Percentiles rank a stretch among this genome's conserved stretches.
Conservation (phyloP, 768 basidiomycete genomes). For the Russula earlei region DNA sequence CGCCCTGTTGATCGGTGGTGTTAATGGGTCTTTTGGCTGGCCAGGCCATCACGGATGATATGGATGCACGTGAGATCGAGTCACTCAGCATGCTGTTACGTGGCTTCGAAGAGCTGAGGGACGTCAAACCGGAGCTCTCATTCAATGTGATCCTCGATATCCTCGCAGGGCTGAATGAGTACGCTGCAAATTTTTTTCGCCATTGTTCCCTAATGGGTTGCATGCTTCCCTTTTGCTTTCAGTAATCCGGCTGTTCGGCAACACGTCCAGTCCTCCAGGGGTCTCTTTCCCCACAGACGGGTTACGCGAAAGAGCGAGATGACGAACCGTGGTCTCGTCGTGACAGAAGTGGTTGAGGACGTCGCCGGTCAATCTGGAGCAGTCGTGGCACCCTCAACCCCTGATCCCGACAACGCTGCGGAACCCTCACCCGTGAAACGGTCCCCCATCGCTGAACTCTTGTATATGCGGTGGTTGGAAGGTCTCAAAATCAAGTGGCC, state of each 20-base stretch:
- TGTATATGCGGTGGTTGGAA: slow-evolving; percentile 97
- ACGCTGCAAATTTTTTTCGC: slow-evolving; percentile 26
- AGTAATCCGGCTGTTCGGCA: slow-evolving; percentile 75
- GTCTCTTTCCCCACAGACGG: slow-evolving; percentile 73
- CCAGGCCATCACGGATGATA: slow-evolving; percentile 70
- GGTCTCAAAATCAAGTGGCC: slow-evolving; percentile 90
- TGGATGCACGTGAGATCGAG: slow-evolving; percentile 83
- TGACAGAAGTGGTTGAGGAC: slow-evolving; percentile 74
- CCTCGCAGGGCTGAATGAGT: slow-evolving; percentile 87
- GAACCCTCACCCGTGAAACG: slow-evolving; percentile 36
- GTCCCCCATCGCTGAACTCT: slow-evolving; percentile 88
- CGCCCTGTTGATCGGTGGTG: background rate
- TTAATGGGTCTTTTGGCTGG: too few species aligned
- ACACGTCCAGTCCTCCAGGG: slow-evolving; percentile 72
- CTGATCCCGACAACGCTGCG: slow-evolving; percentile 26
- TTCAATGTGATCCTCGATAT: slow-evolving; percentile 87
- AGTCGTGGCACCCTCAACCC: slow-evolving; percentile 29
- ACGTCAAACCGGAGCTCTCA: slow-evolving; percentile 74
- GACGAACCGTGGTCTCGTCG: slow-evolving; percentile 75
- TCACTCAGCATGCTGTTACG: slow-evolving; percentile 81
- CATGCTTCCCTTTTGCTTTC: background rate
- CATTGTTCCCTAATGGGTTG: slow-evolving; percentile 1
- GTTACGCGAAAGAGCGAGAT: slow-evolving; percentile 75
- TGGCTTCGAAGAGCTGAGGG: slow-evolving; percentile 81
- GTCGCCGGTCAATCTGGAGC: slow-evolving; percentile 1